Evolutionary conservation across 495 filamentous ascomycete species (phyloP).

Genomic region (Penicillium turbatum): DNA sequence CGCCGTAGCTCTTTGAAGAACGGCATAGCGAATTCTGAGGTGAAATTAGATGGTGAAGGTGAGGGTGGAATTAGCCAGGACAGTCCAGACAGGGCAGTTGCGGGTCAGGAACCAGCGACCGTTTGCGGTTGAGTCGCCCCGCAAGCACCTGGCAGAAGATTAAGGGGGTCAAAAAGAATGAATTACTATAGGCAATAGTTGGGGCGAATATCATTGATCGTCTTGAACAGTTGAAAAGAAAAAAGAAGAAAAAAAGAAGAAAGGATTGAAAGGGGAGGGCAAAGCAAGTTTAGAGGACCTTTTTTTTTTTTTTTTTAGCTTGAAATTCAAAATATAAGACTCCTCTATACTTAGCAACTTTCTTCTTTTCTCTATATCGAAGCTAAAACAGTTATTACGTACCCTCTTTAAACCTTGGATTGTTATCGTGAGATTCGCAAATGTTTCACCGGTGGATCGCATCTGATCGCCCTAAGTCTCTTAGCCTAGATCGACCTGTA

Average conservation of each 20-base stretch:
- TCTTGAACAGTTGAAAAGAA: neutral
- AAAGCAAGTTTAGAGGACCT: too few relatives aligned
- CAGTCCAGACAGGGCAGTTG: conserved; percentile 9
- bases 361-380: neutral
- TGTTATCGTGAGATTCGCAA: neutral
- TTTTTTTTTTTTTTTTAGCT: too few relatives aligned
- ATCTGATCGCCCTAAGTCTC: conserved; percentile 21
- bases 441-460: conserved; percentile 29
- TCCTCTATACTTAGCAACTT: neutral
- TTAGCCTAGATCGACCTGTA: conserved; percentile 19
- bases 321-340: too few relatives aligned
- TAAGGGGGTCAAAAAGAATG: neutral
- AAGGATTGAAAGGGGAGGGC: neutral
- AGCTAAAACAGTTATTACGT: conserved; percentile 22
- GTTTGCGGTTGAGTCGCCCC: conserved; percentile 35
- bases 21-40: conserved; percentile 38
- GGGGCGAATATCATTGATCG: neutral
- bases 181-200: conserved; percentile 2
- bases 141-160: conserved; percentile 9
- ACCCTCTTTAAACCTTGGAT: conserved; percentile 5
- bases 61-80: neutral
- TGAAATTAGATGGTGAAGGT: neutral
- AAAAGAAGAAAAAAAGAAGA: neutral
- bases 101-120: conserved; percentile 30
- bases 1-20: conserved; percentile 78